These are phyloP conservation scores for Xerocomellus dryophilus DNA, from an alignment of 768 basidiomycete genomes.

Conservation along the genomic window DNA sequence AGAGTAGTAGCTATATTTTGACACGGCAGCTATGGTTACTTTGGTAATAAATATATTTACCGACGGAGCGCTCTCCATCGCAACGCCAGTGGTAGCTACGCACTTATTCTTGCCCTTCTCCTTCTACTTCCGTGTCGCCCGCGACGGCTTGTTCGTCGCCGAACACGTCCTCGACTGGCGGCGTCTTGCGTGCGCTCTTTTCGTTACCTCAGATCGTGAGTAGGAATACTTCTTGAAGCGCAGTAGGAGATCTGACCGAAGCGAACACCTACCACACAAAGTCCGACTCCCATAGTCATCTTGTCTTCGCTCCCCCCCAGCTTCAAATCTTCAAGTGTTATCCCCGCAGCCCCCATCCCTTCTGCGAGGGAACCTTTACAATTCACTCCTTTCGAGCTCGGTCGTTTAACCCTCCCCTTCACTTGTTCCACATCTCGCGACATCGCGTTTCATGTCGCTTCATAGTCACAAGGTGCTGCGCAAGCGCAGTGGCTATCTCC, in stretches of 20 bases:
- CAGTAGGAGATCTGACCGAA: slow-evolving; percentile 15
- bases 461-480: slow-evolving; percentile 6
- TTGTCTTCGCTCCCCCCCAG: background rate
- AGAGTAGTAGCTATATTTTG: background rate
- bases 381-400: slow-evolving; percentile 19
- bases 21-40: background rate
- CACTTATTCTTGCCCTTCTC: background rate
- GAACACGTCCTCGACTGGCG: slow-evolving; percentile 3
- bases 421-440: background rate
- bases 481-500: slow-evolving; percentile 13
- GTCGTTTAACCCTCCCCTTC: slow-evolving; percentile 3
- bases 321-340: background rate
- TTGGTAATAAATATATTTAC: background rate
- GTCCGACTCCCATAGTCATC: slow-evolving; percentile 8
- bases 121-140: background rate
- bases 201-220: slow-evolving; percentile 14
- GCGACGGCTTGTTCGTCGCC: background rate
- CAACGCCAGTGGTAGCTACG: slow-evolving; percentile 6
- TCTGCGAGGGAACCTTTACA: slow-evolving; percentile 19
- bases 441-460: slow-evolving; percentile 17
- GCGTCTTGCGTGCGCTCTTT: slow-evolving; percentile 3
- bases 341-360: slow-evolving; percentile 13
- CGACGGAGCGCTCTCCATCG: slow-evolving; percentile 7
- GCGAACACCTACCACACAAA: slow-evolving; percentile 17
- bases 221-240: background rate